Conservation (phyloP, 176 grass and related monocot genomes). For the sorghum (Sorghum bicolor) region Sorghum_bicolor_NCBIv3 NC_012879.2:58851501-58852000, state of each 20-base stretch:
- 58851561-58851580: not conserved
- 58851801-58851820: conserved; percentile 33
- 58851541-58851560: not conserved
- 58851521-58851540: not conserved
- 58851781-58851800: conserved; percentile 24
- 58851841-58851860: conserved; percentile 31
- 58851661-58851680: conserved; percentile 10
- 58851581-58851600: not conserved
- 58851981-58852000: conserved; percentile 32
- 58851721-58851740: conserved; percentile 26
- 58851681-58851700: conserved; percentile 32
- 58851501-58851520: no score
- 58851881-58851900: conserved; percentile 38
- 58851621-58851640: not conserved
- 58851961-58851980: conserved; percentile 3
- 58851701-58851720: conserved; percentile 17
- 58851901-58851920: conserved; percentile 14
- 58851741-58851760: conserved; percentile 20
- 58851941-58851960: conserved; percentile 17
- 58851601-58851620: not conserved
- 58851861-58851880: conserved; percentile 36
- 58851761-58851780: conserved; percentile 28
- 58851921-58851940: conserved; percentile 46
- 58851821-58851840: not conserved
- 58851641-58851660: conserved; percentile 33